Evolutionary conservation across 495 filamentous ascomycete species (phyloP).

Genomic region (Lasiosphaeria ovina): DNA sequence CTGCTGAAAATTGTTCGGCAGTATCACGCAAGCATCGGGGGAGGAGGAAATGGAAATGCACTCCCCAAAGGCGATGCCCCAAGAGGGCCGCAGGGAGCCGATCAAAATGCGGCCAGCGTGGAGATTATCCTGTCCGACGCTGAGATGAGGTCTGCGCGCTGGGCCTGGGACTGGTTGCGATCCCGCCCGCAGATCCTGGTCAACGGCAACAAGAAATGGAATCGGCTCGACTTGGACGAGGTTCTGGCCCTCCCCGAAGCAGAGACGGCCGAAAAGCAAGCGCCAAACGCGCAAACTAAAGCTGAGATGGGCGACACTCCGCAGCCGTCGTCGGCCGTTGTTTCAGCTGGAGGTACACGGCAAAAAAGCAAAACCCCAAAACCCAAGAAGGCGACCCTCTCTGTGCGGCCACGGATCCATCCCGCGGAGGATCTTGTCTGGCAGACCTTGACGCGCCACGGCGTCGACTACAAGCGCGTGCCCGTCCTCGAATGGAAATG

Average conservation of each 20-base stretch:
- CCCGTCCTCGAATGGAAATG: conserved; percentile 67
- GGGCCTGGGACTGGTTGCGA: conserved; percentile 47
- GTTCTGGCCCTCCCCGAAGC: conserved; percentile 42
- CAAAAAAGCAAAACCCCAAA: conserved; percentile 12
- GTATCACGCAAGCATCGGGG: conserved; percentile 24
- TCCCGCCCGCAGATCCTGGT: conserved; percentile 43
- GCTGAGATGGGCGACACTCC: not conserved
- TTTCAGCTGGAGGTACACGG: not conserved
- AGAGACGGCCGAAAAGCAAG: not conserved
- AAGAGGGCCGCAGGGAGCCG: conserved; percentile 3
- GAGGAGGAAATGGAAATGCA: conserved; percentile 10
- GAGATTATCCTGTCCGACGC: conserved; percentile 22
- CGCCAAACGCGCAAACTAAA: conserved; percentile 2
- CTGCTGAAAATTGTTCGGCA: conserved; percentile 31
- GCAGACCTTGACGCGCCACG: conserved; percentile 78
- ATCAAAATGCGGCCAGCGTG: conserved; percentile 17
- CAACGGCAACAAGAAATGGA: conserved; percentile 39
- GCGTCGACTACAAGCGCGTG: conserved; percentile 66
- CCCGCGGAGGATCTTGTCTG: conserved; percentile 57
- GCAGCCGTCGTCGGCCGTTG: not conserved
- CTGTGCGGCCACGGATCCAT: conserved; percentile 30
- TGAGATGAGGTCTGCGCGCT: conserved; percentile 36
- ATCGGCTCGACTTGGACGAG: conserved; percentile 40
- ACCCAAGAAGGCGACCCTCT: conserved; percentile 25
- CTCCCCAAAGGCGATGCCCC: conserved; percentile 3